Base-by-base conservation (phyloP, 2,329 filamentous ascomycete genomes). In the Cucurbitaria berberidis region DNA sequence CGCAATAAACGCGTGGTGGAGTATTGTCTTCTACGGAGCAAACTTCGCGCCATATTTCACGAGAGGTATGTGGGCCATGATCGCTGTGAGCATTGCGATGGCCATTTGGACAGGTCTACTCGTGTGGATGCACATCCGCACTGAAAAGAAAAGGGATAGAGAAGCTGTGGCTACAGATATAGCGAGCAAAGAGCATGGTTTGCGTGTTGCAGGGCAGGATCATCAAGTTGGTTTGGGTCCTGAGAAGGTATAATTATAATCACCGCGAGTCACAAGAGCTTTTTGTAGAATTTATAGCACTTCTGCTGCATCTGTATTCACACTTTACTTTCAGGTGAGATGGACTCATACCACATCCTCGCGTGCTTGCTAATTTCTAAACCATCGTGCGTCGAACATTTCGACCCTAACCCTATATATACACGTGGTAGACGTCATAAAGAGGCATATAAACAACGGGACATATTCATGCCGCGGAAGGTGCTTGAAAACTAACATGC, bases 41-140 rank as follows among this genome's bases (percentile, higher is more conserved):
- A 81, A 82, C 2, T 82, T 84, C 70, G 88, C 87, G 3, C 88
- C 88, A 0, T 83, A 82, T 76, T 89, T 89, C 55, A 85, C 72
- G 80, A 80, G 80, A 52, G 87, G 87, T n/a, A 88, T 89, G 86
- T 89, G 84, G 81, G 86, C 87, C 3, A 89, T 89, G 87, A 87
- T 90, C 65, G 86, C 80, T 1, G 80, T 80, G 7, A 85, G 81
- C 19, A 83, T 88, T 47, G 82, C 81, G 1, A 73, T 89, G 66
- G 79, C 77, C 0, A 59, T 85, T 1, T 89, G 87, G 87, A 85
- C 84, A 1, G 80, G 72, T 0, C 77, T 78, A 1, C 67, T 88
- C 36, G 75, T 82, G 1, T 84, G 77, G 62, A 72, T 81, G 60
- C 76, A 77, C 8, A 56, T 60, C 10, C 69, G 75, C 45, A 72